Conservation (phyloP, 768 basidiomycete genomes). For the Tylopilus subfusipes region DNA sequence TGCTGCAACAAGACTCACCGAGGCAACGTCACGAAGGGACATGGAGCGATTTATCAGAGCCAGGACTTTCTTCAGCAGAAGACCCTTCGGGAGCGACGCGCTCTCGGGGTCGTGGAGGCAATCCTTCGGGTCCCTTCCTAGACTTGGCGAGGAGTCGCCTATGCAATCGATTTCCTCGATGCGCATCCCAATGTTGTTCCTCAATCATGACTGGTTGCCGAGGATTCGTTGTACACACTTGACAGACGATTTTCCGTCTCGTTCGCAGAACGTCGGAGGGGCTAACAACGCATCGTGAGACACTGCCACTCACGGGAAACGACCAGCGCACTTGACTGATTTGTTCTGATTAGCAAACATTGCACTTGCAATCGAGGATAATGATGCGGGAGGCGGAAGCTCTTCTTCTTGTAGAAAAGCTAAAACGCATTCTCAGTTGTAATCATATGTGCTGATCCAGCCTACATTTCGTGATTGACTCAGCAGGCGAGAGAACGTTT, state of each 20-base stretch:
- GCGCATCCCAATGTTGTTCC: constrained; percentile 50
- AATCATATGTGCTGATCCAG: neutral
- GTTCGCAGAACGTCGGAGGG: constrained; percentile 53
- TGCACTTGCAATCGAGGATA: constrained; percentile 53
- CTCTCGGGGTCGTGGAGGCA: neutral
- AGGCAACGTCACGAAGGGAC: constrained; percentile 6
- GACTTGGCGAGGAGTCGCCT: constrained; percentile 41
- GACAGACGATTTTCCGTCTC: constrained; percentile 56
- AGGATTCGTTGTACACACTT: constrained; percentile 56
- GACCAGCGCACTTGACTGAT: constrained; percentile 42
- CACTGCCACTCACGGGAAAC: neutral
- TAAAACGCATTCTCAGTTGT: constrained; percentile 4
- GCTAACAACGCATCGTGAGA: constrained; percentile 36
- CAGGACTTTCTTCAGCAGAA: constrained; percentile 1
- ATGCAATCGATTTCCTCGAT: constrained; percentile 56
- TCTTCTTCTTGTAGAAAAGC: constrained; percentile 50
- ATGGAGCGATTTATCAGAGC: constrained; percentile 1
- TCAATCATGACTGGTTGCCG: constrained; percentile 65
- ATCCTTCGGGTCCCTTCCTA: constrained; percentile 8
- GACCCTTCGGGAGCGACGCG: neutral
- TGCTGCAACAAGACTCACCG: constrained; percentile 8
- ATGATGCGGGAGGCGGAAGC: constrained; percentile 53
- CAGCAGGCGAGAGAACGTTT: constrained; percentile 51
- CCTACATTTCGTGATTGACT: constrained; percentile 48
- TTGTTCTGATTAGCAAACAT: constrained; percentile 48